phyloP scores from a whole-genome alignment of 441 rosid genomes.

The Capsella rubella region DNA sequence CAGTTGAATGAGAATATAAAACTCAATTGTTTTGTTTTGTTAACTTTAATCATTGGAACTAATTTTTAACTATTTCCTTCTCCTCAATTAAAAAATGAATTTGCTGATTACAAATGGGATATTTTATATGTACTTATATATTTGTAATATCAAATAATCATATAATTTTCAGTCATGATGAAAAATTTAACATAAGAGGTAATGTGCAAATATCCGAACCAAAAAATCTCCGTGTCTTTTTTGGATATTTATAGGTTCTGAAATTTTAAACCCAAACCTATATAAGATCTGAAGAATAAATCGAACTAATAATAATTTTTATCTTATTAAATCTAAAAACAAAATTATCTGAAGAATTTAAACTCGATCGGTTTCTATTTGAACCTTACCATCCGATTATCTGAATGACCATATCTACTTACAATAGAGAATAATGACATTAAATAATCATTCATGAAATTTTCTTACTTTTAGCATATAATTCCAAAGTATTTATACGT shows the following conservation, averaged over 20 bases:
- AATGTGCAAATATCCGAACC: too few relatives aligned
- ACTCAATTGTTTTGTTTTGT: constrained; percentile 22
- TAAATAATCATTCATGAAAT: constrained; percentile 5
- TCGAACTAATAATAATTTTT: too few relatives aligned
- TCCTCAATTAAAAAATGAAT: neutral
- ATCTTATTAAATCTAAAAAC: too few relatives aligned
- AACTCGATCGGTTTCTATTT: too few relatives aligned
- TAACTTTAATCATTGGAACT: constrained; percentile 40
- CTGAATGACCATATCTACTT: too few relatives aligned
- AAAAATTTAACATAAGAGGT: neutral
- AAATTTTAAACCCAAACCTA: too few relatives aligned
- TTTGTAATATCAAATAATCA: neutral
- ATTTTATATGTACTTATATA: neutral
- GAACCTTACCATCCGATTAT: too few relatives aligned
- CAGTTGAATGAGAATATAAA: constrained; percentile 28
- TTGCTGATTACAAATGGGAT: neutral
- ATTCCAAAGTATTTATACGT: neutral
- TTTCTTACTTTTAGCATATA: constrained; percentile 20
- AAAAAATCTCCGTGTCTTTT: too few relatives aligned
- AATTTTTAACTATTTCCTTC: constrained; percentile 3
- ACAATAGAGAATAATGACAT: neutral
- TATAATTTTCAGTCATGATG: constrained; percentile 5
- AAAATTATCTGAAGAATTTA: too few relatives aligned
- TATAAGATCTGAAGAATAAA: too few relatives aligned
- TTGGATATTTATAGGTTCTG: too few relatives aligned